Evolutionary conservation across 148 eudicot genomes (phyloP).

Genomic region (Nepenthes mirabilis): DNA sequence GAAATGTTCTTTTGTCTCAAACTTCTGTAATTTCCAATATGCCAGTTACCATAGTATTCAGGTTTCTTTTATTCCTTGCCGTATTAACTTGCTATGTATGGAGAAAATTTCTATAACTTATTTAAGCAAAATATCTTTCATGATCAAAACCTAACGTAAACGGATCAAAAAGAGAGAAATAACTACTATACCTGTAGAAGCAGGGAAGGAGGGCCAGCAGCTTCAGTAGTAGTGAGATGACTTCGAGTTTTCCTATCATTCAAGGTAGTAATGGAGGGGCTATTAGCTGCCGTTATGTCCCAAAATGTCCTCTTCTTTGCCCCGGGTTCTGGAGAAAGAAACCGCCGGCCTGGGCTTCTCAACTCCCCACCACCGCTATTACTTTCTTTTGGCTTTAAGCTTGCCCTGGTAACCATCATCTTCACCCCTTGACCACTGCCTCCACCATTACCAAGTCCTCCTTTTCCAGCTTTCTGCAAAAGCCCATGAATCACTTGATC

Average conservation of each 20-base stretch:
- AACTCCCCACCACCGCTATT: conserved; percentile 21
- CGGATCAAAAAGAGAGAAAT: too few species aligned
- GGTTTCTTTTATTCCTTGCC: too few species aligned
- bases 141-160: too few species aligned
- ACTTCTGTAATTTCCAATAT: too few species aligned
- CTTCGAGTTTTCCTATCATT: conserved; percentile 74
- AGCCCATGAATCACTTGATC: conserved; percentile 49
- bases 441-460: conserved; percentile 7
- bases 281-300: conserved; percentile 85
- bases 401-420: conserved; percentile 39
- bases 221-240: conserved; percentile 31
- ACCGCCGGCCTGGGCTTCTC: conserved; percentile 43
- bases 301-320: conserved; percentile 77
- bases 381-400: conserved; percentile 35
- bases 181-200: conserved; percentile 62
- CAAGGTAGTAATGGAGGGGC: conserved; percentile 49
- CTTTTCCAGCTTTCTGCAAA: conserved; percentile 27
- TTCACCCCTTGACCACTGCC: conserved; percentile 22
- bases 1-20: too few species aligned
- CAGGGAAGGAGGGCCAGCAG: conserved; percentile 58
- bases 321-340: conserved; percentile 53
- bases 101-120: too few species aligned
- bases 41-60: too few species aligned
- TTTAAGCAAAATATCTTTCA: too few species aligned
- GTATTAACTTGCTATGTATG: too few species aligned